Conservation (phyloP, 768 basidiomycete species). For the Hygrophorus pudorinus region DNA sequence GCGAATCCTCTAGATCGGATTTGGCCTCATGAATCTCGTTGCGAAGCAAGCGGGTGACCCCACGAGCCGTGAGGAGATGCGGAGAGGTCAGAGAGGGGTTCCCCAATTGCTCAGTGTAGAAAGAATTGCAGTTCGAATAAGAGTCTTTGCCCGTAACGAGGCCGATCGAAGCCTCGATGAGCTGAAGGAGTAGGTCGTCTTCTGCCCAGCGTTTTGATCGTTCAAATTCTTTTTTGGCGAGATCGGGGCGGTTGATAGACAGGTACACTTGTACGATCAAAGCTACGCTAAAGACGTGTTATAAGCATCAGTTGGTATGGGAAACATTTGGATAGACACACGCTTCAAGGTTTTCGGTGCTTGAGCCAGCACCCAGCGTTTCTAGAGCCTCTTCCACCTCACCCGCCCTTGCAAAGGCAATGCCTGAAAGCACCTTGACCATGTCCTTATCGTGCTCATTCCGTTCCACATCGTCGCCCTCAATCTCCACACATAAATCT, state of each 20-base stretch:
- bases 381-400: slow-evolving; percentile 91
- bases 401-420: slow-evolving; percentile 72
- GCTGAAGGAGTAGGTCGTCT: slow-evolving; percentile 82
- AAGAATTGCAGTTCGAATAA: slow-evolving; percentile 44
- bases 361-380: slow-evolving; percentile 55
- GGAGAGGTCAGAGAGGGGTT: slow-evolving; percentile 71
- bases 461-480: slow-evolving; percentile 64
- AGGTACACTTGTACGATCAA: slow-evolving; percentile 81
- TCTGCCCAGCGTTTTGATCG: slow-evolving; percentile 80
- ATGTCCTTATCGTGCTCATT: slow-evolving; percentile 60
- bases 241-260: slow-evolving; percentile 79
- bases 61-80: slow-evolving; percentile 69
- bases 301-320: slow-evolving; percentile 1
- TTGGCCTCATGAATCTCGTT: slow-evolving; percentile 69
- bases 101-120: slow-evolving; percentile 77
- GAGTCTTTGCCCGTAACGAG: slow-evolving; percentile 66
- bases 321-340: slow-evolving; percentile 30
- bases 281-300: slow-evolving; percentile 48
- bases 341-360: slow-evolving; percentile 80
- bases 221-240: slow-evolving; percentile 80
- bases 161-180: slow-evolving; percentile 78
- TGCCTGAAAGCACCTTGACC: slow-evolving; percentile 77
- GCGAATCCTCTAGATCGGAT: slow-evolving; percentile 71
- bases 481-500: slow-evolving; percentile 80
- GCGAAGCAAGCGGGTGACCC: slow-evolving; percentile 67